These are phyloP conservation scores for Globisporangium middletonii DNA, from an alignment of 352 stramenopile genomes.

Conservation along the genomic window DNA sequence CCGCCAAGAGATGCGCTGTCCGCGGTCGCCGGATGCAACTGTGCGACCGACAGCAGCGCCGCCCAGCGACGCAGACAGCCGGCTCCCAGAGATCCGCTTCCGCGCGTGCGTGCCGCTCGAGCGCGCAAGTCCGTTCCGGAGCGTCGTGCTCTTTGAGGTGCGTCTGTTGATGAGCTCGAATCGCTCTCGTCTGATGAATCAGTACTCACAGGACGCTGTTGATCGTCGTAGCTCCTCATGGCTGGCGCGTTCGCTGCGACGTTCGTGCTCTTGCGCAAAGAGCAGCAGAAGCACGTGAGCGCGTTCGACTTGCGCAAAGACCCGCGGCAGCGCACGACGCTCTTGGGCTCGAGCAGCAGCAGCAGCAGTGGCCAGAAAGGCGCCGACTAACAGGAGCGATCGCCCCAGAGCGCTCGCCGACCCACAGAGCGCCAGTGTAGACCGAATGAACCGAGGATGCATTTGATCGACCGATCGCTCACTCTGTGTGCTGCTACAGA, in stretches of 20 bases:
- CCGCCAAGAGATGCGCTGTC: conserved; percentile 63
- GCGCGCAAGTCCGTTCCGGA: conserved; percentile 26
- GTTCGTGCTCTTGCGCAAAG: conserved; percentile 41
- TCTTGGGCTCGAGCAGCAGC: conserved; percentile 18
- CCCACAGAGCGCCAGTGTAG: too few species aligned
- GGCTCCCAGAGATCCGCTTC: conserved; percentile 38
- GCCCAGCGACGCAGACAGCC: not conserved
- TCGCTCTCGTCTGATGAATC: too few species aligned
- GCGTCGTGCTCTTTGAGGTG: conserved; percentile 76
- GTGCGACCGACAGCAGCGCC: conserved; percentile 5
- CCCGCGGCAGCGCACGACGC: conserved; percentile 35
- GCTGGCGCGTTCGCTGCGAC: conserved; percentile 30
- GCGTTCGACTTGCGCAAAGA: conserved; percentile 74
- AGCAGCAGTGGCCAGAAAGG: conserved; percentile 4
- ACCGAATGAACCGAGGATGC: too few species aligned
- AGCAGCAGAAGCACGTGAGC: conserved; percentile 75
- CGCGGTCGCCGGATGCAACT: conserved; percentile 14
- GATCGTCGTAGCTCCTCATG: conserved; percentile 42
- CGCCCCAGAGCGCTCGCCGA: too few species aligned
- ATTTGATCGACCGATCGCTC: too few species aligned
- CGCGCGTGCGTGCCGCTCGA: conserved; percentile 42
- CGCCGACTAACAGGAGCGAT: not conserved
- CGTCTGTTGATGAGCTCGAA: not conserved
- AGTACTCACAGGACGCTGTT: too few species aligned
- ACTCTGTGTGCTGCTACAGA: not conserved